These are phyloP conservation scores for Cryphonectria nitschkei DNA, from an alignment of 2,329 filamentous ascomycete species.

Conservation along the genomic window DNA sequence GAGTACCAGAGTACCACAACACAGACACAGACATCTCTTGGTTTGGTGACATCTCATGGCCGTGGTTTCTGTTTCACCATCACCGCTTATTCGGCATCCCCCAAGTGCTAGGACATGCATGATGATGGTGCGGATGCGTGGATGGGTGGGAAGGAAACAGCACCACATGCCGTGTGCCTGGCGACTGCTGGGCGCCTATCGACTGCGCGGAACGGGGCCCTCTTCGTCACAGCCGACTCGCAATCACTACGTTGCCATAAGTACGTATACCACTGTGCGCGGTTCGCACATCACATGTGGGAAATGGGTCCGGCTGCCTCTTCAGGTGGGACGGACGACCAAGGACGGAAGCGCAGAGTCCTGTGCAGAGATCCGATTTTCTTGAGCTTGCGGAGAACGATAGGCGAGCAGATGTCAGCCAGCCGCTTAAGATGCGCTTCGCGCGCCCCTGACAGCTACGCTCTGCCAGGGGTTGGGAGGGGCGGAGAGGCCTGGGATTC, in stretches of 20 bases:
- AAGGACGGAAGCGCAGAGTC: not conserved
- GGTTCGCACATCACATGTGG: not conserved
- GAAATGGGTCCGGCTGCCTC: conserved; percentile 9
- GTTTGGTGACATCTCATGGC: not conserved
- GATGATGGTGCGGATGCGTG: not conserved
- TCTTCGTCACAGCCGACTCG: conserved; percentile 9
- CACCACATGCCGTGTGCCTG: conserved; percentile 4
- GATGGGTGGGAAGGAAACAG: not conserved
- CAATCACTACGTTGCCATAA: conserved; percentile 15
- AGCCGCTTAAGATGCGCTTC: conserved; percentile 8
- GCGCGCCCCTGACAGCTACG: conserved; percentile 6
- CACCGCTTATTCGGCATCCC: conserved; percentile 23
- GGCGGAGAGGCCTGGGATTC: conserved; percentile 1
- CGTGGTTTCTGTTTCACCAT: conserved; percentile 3
- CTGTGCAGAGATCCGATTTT: conserved; percentile 6
- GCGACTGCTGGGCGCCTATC: conserved; percentile 19
- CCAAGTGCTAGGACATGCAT: not conserved
- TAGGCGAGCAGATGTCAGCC: conserved; percentile 14
- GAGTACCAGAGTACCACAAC: not conserved
- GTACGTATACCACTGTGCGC: not conserved
- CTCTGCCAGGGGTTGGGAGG: not conserved
- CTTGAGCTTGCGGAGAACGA: not conserved
- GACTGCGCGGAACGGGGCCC: conserved; percentile 7
- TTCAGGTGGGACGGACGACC: conserved; percentile 1
- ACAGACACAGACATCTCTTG: conserved; percentile 5